These are phyloP conservation scores for Starmerella vaccinii DNA, from an alignment of 805 yeast genomes.

Conservation along the genomic window DNA sequence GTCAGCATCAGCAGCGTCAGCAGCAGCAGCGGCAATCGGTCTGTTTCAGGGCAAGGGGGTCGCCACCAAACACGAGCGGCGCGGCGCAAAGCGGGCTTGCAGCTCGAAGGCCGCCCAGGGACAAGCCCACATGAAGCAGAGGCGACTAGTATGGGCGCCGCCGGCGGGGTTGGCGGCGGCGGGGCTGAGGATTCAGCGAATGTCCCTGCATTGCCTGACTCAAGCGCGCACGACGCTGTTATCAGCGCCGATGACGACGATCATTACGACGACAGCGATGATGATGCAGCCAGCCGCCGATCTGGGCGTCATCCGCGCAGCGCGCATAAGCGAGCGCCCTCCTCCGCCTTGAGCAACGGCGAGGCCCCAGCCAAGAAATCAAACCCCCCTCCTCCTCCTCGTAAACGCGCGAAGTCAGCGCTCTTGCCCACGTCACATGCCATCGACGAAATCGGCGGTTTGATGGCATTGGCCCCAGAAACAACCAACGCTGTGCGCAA, in stretches of 20 bases:
- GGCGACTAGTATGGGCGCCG: too few relatives aligned
- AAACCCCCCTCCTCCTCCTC: too few relatives aligned
- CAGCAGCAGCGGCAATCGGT: too few relatives aligned
- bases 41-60: conserved; percentile 2
- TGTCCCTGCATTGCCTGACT: too few relatives aligned
- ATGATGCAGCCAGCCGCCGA: not conserved
- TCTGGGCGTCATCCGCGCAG: not conserved
- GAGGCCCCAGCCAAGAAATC: conserved; percentile 8
- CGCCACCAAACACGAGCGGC: conserved; percentile 10
- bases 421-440: conserved; percentile 9
- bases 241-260: not conserved
- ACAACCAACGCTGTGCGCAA: conserved; percentile 21
- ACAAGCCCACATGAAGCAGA: too few relatives aligned
- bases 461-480: conserved; percentile 9
- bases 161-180: too few relatives aligned
- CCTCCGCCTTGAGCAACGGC: not conserved
- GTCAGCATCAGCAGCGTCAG: too few relatives aligned
- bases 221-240: too few relatives aligned
- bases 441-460: conserved; percentile 10
- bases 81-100: not conserved
- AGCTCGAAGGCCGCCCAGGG: not conserved
- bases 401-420: conserved; percentile 5
- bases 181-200: too few relatives aligned
- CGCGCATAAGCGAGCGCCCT: conserved; percentile 12
- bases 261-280: not conserved